Conservation (phyloP, 2,329 filamentous ascomycete genomes). For the Fusarium mundagurra region DNA sequence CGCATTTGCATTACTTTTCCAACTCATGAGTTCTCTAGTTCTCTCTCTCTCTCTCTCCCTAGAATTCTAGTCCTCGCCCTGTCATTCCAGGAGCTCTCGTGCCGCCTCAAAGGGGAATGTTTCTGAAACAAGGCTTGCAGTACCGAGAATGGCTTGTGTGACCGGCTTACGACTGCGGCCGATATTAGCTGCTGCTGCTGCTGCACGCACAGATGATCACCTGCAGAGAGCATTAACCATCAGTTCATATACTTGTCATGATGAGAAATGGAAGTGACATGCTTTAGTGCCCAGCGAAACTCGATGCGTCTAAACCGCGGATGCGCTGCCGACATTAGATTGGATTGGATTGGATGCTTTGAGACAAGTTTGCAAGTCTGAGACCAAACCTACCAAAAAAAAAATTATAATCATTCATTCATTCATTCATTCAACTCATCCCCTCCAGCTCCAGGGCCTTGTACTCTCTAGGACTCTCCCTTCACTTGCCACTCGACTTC, state of each 20-base stretch:
- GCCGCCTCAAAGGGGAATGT: constrained; percentile 13
- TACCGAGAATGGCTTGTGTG: not conserved
- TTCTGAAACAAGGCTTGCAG: constrained; percentile 33
- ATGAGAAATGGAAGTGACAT: not conserved
- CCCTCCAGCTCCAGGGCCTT: not conserved
- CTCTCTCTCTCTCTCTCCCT: constrained; percentile 8
- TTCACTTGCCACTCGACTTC: not conserved
- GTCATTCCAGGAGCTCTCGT: constrained; percentile 21
- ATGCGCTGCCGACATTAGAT: not conserved
- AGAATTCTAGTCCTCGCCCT: not conserved
- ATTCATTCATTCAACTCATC: not conserved
- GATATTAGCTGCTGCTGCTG: not conserved
- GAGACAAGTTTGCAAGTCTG: not conserved
- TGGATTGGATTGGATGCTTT: not conserved
- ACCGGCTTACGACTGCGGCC: not conserved
- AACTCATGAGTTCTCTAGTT: not conserved
- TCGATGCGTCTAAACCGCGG: not conserved
- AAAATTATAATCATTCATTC: not conserved
- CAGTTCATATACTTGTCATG: not conserved
- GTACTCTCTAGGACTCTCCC: not conserved
- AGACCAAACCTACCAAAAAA: constrained; percentile 3
- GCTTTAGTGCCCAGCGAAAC: not conserved
- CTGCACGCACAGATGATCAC: not conserved
- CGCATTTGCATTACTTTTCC: not conserved
- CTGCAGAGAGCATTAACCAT: not conserved